Base-by-base conservation (phyloP, 345 rosid species). In the Laguncularia racemosa region DNA sequence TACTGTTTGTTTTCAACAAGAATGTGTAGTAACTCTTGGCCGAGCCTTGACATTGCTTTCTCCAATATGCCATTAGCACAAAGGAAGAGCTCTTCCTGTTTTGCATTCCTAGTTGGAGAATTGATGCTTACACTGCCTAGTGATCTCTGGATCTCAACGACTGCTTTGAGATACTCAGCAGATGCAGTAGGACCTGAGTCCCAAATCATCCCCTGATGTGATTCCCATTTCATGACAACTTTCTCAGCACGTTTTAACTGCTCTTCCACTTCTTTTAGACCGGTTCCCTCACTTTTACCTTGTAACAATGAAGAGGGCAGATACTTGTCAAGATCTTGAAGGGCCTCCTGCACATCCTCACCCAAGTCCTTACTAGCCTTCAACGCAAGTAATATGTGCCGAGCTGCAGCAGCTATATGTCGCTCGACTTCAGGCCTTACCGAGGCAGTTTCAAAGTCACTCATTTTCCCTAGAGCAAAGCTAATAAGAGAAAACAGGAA, bases 11-110 rank as follows among this genome's bases (percentile, higher is more conserved):
- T 59, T 58, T 52, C 74, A 60, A 60, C 61, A 49, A 88, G 80
- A 60, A 84, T 71, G 74, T 79, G 86, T 52, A 54, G 54, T 7
- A 91, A 69, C 82, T 85, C 95, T 68, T 75, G 78, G 68, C 79
- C 79, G n/a, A 91, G 90, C 81, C 84, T 81, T 13, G 78, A 58
- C 96, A 91, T 91, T 17, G 88, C 95, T 44, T 64, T 59, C 76
- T 84, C 84, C 62, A 80, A 64, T 43, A 65, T 58, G 56, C 65
- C 50, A 17, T 77, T 61, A 46, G 86, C 95, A 40, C 67, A 81
- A 56, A 67, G 49, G 63, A 61, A 63, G 66, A 78, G 57, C 43
- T 87, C 89, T 66, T 65, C 76, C 69, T 64, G 75, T 67, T 62
- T 74, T 48, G 44, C 63, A 53, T 61, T 76, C 55, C 64, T 69